Conservation (phyloP, 2,329 filamentous ascomycete species). For the Ophiocordyceps polyrhachis-furcata region DNA sequence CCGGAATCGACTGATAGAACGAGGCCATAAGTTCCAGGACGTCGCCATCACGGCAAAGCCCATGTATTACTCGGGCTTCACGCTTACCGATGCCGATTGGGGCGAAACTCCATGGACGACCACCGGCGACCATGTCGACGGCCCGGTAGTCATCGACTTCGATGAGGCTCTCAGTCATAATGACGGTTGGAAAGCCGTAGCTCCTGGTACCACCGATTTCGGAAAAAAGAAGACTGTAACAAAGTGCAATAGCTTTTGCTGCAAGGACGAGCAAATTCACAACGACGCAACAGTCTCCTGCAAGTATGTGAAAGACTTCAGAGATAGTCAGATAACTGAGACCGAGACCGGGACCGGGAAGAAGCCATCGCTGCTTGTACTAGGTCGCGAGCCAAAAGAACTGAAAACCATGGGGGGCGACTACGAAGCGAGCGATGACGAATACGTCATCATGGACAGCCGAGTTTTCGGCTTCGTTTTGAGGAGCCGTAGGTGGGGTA, state of each 20-base stretch:
- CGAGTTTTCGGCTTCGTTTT: neutral
- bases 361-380: neutral
- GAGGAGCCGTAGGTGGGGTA: neutral
- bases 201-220: no score
- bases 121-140: neutral
- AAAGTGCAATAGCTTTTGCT: neutral
- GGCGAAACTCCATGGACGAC: no score
- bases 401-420: neutral
- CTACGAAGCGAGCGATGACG: neutral
- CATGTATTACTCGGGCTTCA: neutral
- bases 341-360: neutral
- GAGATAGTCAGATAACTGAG: neutral
- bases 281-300: neutral
- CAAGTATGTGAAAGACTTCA: neutral
- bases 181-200: no score
- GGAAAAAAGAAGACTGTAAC: no score
- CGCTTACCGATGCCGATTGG: neutral
- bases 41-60: neutral
- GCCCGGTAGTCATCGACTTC: neutral
- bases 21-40: neutral
- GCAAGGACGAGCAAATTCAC: neutral
- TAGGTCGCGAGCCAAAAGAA: neutral
- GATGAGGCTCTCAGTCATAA: neutral
- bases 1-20: neutral
- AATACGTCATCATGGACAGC: neutral